Conservation (phyloP, 129 eudicot species). For the Sambucus nigra region DNA sequence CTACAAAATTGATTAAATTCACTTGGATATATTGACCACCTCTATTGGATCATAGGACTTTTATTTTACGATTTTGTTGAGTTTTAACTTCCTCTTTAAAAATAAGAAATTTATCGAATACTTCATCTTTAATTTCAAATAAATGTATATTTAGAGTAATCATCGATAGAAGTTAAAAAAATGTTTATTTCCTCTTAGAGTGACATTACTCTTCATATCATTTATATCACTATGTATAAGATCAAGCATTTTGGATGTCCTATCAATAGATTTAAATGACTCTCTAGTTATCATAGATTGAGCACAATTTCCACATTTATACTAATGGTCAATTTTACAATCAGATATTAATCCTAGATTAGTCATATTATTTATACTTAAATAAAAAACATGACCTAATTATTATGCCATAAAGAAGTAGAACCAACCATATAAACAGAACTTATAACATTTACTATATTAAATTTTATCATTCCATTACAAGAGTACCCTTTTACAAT, state of each 20-base stretch:
- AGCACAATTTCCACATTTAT: neutral
- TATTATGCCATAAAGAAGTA: too few relatives aligned
- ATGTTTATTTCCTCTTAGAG: neutral
- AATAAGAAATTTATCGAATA: too few relatives aligned
- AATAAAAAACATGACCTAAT: neutral
- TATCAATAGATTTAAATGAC: neutral
- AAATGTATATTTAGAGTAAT: neutral
- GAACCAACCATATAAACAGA: neutral
- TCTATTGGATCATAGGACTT: neutral
- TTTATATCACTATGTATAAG: too few relatives aligned
- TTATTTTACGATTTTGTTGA: too few relatives aligned
- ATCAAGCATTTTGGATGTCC: too few relatives aligned
- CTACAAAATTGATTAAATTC: neutral
- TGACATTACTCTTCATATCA: neutral
- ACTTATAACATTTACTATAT: neutral
- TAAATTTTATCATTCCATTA: neutral
- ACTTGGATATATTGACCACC: neutral
- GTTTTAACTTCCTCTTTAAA: too few relatives aligned
- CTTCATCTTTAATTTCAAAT: too few relatives aligned
- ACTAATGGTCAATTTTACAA: neutral
- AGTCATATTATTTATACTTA: neutral
- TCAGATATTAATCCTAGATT: neutral
- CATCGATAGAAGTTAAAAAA: constrained; percentile 4
- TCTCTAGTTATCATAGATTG: neutral
- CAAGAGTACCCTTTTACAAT: neutral